Base-by-base conservation (phyloP, 2,329 filamentous ascomycete genomes). In the Albophoma yamanashiensis region DNA sequence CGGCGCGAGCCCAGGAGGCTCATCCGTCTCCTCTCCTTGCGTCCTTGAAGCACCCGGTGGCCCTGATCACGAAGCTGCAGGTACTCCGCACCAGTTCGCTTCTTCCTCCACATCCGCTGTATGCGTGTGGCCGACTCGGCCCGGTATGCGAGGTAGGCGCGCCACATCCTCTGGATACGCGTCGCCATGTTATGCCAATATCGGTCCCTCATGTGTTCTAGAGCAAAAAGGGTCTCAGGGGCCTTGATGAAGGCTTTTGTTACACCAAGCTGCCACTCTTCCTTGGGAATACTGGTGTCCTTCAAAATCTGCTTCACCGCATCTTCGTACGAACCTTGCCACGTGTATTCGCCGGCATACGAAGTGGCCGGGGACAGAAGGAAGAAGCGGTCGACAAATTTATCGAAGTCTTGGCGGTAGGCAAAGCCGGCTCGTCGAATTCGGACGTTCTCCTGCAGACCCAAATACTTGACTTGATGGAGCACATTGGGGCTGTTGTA, bases 121-220 rank as follows among this genome's bases (percentile, higher is more conserved):
- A 99, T 97, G 40, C 94, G 86, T 17, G 89, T 96, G 8, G 94
- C 94, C 61, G 91, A 94, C 75, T 99, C 94, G 34, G 86, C 89
- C 53, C 94, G 86, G 74, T 97, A 97, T 6, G 93, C 87, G 47
- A 97, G 82, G 70, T 97, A 97, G 58, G 95, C 96, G 68, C 94
- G 85, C 94, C 94, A 99, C 70, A 96, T 94, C 66, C 94, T 85
- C 76, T 99, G 94, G 62, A 99, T 97, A 61, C 94, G 86, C 62
- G 93, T 96, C 4, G 94, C 94, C 94, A 99, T 97, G 76, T 97
- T 99, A 75, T 97, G 93, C 93, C 93, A 97, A 75, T 97, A 99
- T 60, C 91, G 83, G 72, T 99, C 94, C 70, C 94, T 86, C 93
- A 99, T 97, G 61, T 95, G 92, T 74, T 99, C 94, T 14, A 99